phyloP scores from a whole-genome alignment of 2,329 filamentous ascomycete species.

The Fusarium guadeloupense region DNA sequence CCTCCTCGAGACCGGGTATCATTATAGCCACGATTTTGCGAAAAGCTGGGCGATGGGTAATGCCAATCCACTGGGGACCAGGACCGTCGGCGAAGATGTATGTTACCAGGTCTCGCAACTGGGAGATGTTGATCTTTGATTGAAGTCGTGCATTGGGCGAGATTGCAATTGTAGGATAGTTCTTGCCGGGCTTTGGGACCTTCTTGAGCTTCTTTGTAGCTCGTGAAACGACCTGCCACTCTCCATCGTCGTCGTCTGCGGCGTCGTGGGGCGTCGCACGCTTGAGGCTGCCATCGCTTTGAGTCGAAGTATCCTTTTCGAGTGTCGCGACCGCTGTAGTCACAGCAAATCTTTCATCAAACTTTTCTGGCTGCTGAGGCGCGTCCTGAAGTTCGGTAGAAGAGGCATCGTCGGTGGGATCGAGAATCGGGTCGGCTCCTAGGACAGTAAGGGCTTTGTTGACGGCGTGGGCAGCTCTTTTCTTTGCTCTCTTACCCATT shows the following conservation, averaged over 20 bases:
- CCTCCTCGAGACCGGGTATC: conserved; percentile 89
- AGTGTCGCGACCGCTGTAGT: conserved; percentile 3
- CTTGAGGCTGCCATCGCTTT: conserved; percentile 57
- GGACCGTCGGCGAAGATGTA: conserved; percentile 74
- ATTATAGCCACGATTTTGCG: conserved; percentile 88
- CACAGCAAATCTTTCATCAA: conserved; percentile 7
- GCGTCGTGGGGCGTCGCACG: conserved; percentile 59
- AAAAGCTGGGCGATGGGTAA: conserved; percentile 70
- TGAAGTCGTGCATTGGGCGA: conserved; percentile 67
- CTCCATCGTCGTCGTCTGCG: conserved; percentile 51
- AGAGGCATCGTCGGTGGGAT: conserved; percentile 6
- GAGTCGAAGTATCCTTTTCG: conserved; percentile 30
- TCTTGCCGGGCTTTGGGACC: conserved; percentile 62
- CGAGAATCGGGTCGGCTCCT: conserved; percentile 24
- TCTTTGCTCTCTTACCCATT: conserved; percentile 42
- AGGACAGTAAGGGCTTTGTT: conserved; percentile 30
- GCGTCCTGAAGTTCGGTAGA: conserved; percentile 18
- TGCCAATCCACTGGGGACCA: conserved; percentile 71
- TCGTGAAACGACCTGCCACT: conserved; percentile 66
- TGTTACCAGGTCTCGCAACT: conserved; percentile 70
- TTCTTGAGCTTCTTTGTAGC: conserved; percentile 69
- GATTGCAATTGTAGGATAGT: conserved; percentile 69
- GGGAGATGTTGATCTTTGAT: conserved; percentile 68
- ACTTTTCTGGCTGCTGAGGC: conserved; percentile 7
- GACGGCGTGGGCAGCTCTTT: conserved; percentile 19